Evolutionary conservation across 2,329 filamentous ascomycete species (phyloP), one percentile per base, ranked within the genome.

Genomic region (Lachnellula suecica): DNA sequence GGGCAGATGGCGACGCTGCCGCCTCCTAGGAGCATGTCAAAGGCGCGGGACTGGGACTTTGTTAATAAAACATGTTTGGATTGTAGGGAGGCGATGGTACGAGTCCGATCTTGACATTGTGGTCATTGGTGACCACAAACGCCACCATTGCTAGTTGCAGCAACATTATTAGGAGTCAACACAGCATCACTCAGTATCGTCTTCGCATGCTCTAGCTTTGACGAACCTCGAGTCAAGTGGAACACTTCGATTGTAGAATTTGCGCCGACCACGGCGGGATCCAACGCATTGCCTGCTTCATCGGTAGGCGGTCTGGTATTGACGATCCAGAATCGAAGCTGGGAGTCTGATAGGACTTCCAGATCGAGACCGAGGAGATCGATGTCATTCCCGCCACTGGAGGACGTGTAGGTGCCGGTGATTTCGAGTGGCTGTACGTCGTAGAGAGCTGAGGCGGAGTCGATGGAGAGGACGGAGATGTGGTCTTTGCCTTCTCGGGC

Each of bases 241-340:
- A 70, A 70, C 0, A 68, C 56, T 23, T 71, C 67, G 34, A 71
- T 57, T 1, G 68, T 70, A 4, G 64, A 60, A 51, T 70, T 70
- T 8, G 59, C 63, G 3, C 68, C 69, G 9, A 63, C 44, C 2
- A 54, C 57, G 8, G 31, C 43, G 7, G 62, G 48, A 53, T 69
- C 63, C 17, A 68, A 48, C 3, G 59, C 40, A 4, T 60, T 51
- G 34, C 65, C 65, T 2, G 57, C 59, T 7, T 24, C 29, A 45
- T 68, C 57, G 13, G 64, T 48, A 11, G 62, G 58, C 5, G 66
- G 66, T 19, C 62, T 54, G 20, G 64, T 59, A 45, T 69, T 70
- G 37, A 68, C 60, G 56, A 70, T 53, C 57, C 61, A 70, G 44
- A 68, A 62, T n/a, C 63, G 57, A 19, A 66, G 51, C 2, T 49